A percentile compares a stretch with the other conserved stretches of the same genome.
Conservation (phyloP, 495 filamentous ascomycete genomes). For the Chlorociboria aeruginascens region DNA sequence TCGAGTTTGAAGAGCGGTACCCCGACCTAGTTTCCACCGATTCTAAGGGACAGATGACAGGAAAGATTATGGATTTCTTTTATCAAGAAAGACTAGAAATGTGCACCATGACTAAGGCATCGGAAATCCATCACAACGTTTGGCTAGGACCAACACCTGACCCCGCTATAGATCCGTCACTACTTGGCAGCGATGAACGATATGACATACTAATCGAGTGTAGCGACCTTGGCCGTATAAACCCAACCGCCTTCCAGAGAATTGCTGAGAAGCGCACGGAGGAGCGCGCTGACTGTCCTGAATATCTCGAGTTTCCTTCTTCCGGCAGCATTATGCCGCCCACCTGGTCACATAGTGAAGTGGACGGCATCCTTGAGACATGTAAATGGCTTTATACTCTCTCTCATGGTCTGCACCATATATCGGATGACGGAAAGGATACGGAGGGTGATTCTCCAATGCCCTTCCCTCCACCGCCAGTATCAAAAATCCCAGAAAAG, state of each 20-base stretch:
- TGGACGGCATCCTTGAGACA: constrained; percentile 71
- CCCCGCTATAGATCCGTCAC: constrained; percentile 22
- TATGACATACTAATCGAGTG: constrained; percentile 79
- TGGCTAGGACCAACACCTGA: constrained; percentile 88
- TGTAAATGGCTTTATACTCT: constrained; percentile 83
- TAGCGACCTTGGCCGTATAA: constrained; percentile 61
- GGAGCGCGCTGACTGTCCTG: constrained; percentile 25
- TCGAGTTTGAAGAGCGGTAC: constrained; percentile 59
- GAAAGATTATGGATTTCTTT: constrained; percentile 79
- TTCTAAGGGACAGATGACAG: constrained; percentile 59
- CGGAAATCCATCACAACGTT: constrained; percentile 78
- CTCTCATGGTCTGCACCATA: constrained; percentile 43
- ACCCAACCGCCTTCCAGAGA: constrained; percentile 40
- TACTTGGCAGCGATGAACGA: constrained; percentile 26
- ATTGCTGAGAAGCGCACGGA: constrained; percentile 24
- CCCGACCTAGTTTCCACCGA: constrained; percentile 62
- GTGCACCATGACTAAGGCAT: constrained; percentile 81
- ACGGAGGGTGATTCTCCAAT: constrained; percentile 42
- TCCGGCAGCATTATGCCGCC: constrained; percentile 81
- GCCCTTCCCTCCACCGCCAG: constrained; percentile 3
- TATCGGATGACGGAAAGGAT: constrained; percentile 28
- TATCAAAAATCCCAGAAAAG: constrained; percentile 19
- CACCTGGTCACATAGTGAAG: constrained; percentile 63
- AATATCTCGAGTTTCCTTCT: constrained; percentile 74
- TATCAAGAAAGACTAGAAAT: constrained; percentile 86